Evolutionary conservation across 495 filamentous ascomycete species (phyloP).

Genomic region (Aspergillus baeticus): DNA sequence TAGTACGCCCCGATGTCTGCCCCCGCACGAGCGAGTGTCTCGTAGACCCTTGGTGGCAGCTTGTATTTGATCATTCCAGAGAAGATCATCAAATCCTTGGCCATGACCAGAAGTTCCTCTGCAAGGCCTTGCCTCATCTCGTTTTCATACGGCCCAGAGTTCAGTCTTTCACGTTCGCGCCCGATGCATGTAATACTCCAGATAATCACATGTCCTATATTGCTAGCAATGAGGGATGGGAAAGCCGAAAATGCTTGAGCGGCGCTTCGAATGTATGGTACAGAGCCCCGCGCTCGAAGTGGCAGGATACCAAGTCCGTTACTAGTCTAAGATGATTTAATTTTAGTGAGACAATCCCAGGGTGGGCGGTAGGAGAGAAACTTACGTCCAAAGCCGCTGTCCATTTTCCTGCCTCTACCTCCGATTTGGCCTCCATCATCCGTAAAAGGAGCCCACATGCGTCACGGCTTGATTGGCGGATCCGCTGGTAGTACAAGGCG

Average conservation of each 20-base stretch:
- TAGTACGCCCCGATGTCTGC: conserved; percentile 65
- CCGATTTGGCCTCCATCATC: conserved; percentile 73
- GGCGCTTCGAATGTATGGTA: conserved; percentile 67
- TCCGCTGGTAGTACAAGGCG: conserved; percentile 68
- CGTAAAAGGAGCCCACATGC: conserved; percentile 70
- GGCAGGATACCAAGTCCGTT: conserved; percentile 72
- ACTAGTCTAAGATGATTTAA: conserved; percentile 59
- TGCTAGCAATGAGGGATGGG: conserved; percentile 74
- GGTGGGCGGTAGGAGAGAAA: conserved; percentile 2
- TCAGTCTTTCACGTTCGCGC: conserved; percentile 66
- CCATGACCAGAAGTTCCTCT: conserved; percentile 69
- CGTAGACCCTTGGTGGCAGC: conserved; percentile 71
- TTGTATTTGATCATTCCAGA: conserved; percentile 92
- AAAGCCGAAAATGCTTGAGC: conserved; percentile 75
- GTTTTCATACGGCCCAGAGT: conserved; percentile 66
- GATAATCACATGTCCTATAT: conserved; percentile 83
- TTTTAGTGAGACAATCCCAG: conserved; percentile 11
- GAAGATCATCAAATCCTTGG: conserved; percentile 88
- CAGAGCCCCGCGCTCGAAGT: conserved; percentile 64
- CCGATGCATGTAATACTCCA: conserved; percentile 89
- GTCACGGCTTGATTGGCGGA: conserved; percentile 63
- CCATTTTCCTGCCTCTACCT: conserved; percentile 71
- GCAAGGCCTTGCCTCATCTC: conserved; percentile 68
- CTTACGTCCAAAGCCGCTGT: conserved; percentile 79
- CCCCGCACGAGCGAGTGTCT: conserved; percentile 74